Percentiles rank a stretch among this genome's conserved stretches.
phyloP scores from a whole-genome alignment of 2,329 filamentous ascomycete species.

The Aspergillus vadensis region DNA sequence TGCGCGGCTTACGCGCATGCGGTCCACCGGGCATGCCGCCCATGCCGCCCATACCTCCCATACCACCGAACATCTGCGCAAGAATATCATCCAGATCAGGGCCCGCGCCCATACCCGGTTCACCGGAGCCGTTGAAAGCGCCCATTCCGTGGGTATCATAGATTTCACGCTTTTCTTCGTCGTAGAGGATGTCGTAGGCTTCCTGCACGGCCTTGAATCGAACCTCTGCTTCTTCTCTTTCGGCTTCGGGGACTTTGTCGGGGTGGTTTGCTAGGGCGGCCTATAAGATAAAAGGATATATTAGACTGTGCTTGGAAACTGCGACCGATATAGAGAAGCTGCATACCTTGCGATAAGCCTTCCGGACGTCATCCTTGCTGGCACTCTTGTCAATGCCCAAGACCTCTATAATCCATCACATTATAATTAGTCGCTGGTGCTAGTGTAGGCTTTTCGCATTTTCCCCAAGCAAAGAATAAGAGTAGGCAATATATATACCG shows the following conservation, averaged over 20 bases:
- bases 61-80: constrained; percentile 78
- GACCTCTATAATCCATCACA: constrained; percentile 60
- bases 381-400: constrained; percentile 74
- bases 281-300: constrained; percentile 33
- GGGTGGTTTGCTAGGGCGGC: constrained; percentile 86
- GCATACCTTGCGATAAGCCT: constrained; percentile 88
- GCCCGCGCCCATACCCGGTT: constrained; percentile 62
- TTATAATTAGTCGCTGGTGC: constrained; percentile 9
- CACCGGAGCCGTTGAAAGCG: constrained; percentile 80
- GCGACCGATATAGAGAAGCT: not conserved
- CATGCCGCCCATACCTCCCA: constrained; percentile 57
- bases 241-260: constrained; percentile 88
- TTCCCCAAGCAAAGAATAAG: not conserved
- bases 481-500: constrained; percentile 45
- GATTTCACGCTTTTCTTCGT: constrained; percentile 87
- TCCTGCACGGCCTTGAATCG: constrained; percentile 92
- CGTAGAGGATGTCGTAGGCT: constrained; percentile 96
- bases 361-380: constrained; percentile 81
- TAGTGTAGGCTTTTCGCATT: not conserved
- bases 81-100: constrained; percentile 87
- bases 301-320: not conserved
- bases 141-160: constrained; percentile 97
- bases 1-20: constrained; percentile 52
- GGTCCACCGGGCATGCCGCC: constrained; percentile 44
- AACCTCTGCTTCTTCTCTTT: constrained; percentile 80